A percentile compares a stretch with the other conserved stretches of the same genome.
Conservation (phyloP, 2,329 filamentous ascomycete genomes). For the Fusarium xyrophilum region DNA sequence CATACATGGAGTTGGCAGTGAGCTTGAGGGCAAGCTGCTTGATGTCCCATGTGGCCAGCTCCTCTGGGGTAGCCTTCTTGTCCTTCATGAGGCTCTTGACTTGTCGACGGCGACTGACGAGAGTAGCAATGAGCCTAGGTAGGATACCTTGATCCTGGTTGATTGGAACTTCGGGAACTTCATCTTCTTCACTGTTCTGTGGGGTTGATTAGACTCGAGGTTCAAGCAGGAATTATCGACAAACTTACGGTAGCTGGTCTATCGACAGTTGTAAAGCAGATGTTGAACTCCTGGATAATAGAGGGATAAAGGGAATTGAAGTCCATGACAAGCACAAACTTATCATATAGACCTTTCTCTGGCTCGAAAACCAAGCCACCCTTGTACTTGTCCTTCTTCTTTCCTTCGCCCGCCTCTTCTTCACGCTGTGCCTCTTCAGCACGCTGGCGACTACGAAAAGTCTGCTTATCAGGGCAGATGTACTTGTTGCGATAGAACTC, state of each 20-base stretch:
- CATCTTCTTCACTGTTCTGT: slow-evolving; percentile 77
- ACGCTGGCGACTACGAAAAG: slow-evolving; percentile 76
- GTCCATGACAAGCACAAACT: slow-evolving; percentile 98
- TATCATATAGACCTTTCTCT: slow-evolving; percentile 96
- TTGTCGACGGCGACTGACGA: slow-evolving; percentile 86
- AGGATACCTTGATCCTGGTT: slow-evolving; percentile 84
- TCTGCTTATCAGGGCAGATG: slow-evolving; percentile 95
- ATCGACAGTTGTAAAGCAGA: slow-evolving; percentile 98
- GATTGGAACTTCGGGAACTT: slow-evolving; percentile 83
- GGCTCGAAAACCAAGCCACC: slow-evolving; percentile 98
- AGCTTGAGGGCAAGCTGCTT: slow-evolving; percentile 97
- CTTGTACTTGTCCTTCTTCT: slow-evolving; percentile 99
- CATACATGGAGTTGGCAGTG: slow-evolving; percentile 99
- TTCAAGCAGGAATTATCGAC: not conserved
- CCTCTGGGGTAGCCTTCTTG: slow-evolving; percentile 81
- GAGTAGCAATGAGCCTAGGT: slow-evolving; percentile 86
- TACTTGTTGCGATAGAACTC: slow-evolving; percentile 98
- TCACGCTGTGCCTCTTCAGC: slow-evolving; percentile 73
- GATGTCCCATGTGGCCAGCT: slow-evolving; percentile 95
- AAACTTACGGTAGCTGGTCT: slow-evolving; percentile 70
- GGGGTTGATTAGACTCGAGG: slow-evolving; percentile 39
- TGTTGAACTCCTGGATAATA: slow-evolving; percentile 99
- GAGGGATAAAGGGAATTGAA: slow-evolving; percentile 99
- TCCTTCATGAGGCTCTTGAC: slow-evolving; percentile 98
- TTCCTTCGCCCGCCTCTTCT: slow-evolving; percentile 74